A percentile compares a stretch with the other conserved stretches of the same genome.
Conservation (phyloP, 2,329 filamentous ascomycete genomes). For the Chalaropsis thielavioides region DNA sequence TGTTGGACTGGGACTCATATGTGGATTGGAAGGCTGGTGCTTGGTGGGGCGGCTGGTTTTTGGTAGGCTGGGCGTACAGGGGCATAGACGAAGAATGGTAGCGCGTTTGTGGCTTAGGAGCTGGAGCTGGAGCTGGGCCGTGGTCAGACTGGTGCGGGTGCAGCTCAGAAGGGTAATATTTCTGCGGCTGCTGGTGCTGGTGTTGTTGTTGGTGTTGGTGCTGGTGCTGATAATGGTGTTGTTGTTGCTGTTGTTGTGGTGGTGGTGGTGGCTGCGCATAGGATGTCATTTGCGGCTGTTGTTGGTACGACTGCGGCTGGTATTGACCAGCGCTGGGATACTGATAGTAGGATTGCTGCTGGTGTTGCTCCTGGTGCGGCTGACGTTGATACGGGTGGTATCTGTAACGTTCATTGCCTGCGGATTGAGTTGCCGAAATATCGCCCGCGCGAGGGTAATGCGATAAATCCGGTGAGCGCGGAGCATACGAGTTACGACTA, state of each 20-base stretch:
- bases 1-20: conserved; percentile 4
- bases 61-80: conserved; percentile 14
- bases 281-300: conserved; percentile 1
- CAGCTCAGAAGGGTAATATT: conserved; percentile 20
- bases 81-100: conserved; percentile 13
- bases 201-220: conserved; percentile 1
- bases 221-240: neutral
- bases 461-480: neutral
- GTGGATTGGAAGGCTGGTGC: conserved; percentile 7
- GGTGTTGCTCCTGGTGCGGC: neutral
- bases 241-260: conserved; percentile 5
- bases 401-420: neutral
- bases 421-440: neutral
- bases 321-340: neutral
- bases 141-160: conserved; percentile 19
- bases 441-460: neutral
- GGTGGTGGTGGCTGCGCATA: neutral
- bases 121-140: neutral
- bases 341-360: neutral
- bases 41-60: conserved; percentile 11
- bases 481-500: neutral
- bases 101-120: conserved; percentile 7
- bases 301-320: neutral
- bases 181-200: conserved; percentile 19
- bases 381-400: conserved; percentile 4